Percentiles rank a stretch among this genome's conserved stretches.
Evolutionary conservation across 148 eudicot species (phyloP).

Genomic region (Spergularia bocconei): DNA sequence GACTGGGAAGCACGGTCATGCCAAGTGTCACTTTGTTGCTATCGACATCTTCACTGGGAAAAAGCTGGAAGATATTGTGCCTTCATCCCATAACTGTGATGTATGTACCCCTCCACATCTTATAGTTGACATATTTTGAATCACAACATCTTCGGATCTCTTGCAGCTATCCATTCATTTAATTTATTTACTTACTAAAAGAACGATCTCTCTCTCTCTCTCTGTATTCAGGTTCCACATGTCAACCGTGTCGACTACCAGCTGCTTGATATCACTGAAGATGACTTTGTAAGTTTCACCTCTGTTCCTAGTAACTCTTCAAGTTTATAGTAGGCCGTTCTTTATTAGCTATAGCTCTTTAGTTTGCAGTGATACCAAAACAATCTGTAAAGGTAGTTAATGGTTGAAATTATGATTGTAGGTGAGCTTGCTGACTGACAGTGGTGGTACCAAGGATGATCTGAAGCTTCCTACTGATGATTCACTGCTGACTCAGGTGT

Average conservation of each 20-base stretch:
- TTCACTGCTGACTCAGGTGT: slow-evolving; percentile 31
- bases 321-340: not conserved
- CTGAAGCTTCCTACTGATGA: slow-evolving; percentile 51
- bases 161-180: too few species aligned
- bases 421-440: slow-evolving; percentile 55
- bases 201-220: too few species aligned
- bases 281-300: slow-evolving; percentile 57
- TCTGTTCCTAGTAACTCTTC: not conserved
- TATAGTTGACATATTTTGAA: not conserved
- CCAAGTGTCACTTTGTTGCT: slow-evolving; percentile 58
- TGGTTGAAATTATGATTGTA: not conserved
- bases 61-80: slow-evolving; percentile 58
- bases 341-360: not conserved
- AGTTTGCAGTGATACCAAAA: too few species aligned
- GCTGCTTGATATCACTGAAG: slow-evolving; percentile 83
- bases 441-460: slow-evolving; percentile 52
- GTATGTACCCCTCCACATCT: slow-evolving; percentile 18
- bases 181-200: too few species aligned
- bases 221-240: slow-evolving; percentile 59
- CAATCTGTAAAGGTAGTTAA: too few species aligned
- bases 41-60: slow-evolving; percentile 47
- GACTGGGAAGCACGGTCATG: slow-evolving; percentile 60
- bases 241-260: slow-evolving; percentile 79
- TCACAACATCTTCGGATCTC: too few species aligned
- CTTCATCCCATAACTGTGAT: slow-evolving; percentile 58